Base-by-base conservation (phyloP, 2,329 filamentous ascomycete genomes). In the Nigrospora oryzae region DNA sequence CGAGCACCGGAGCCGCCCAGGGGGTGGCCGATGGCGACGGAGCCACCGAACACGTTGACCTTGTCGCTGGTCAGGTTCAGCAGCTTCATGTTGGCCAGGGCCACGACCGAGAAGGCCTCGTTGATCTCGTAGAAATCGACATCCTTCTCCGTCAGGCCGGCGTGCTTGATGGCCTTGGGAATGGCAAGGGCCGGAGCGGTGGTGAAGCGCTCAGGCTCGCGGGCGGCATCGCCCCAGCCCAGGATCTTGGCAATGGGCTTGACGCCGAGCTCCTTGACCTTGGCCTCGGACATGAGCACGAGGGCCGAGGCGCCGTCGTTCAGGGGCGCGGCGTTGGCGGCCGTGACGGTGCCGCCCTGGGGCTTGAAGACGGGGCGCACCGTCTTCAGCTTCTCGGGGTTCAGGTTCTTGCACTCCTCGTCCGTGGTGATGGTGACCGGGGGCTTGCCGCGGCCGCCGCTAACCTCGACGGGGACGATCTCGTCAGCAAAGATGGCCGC, bases 71-170 rank as follows among this genome's bases (percentile, higher is more conserved):
- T 74, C 46, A 98, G 71, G 50, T 75, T 77, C 36, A 98, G 81
- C 45, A 97, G 67, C 79, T 98, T 95, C 71, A 95, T 82, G 75
- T 98, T 98, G 54, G 93, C 90, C 43, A 98, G 78, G 35, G 93
- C 89, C 51, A 98, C 93, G 41, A 95, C 93, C 51, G 87, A 93
- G 75, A 98, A 98, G 36, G 93, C 93, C 75, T 98, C 93, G 75
- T 98, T 98, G 76, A 98, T 96, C 76, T 98, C 93, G 67, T 93
- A 98, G 56, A 82, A 93, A 60, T 97, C 91, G 47, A 98, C 77
- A 48, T 87, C 76, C 51, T 84, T 80, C 55, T 83, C 77, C 46
- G 81, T 78, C 50, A 98, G 71, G 51, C 87, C 86, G 49, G 93
- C 93, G 69, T 98, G 91, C 77, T 91, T 89, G 61, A 98, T 80